Base-by-base conservation (phyloP, 2,329 filamentous ascomycete genomes). In the Ilyonectria mors-panacis region DNA sequence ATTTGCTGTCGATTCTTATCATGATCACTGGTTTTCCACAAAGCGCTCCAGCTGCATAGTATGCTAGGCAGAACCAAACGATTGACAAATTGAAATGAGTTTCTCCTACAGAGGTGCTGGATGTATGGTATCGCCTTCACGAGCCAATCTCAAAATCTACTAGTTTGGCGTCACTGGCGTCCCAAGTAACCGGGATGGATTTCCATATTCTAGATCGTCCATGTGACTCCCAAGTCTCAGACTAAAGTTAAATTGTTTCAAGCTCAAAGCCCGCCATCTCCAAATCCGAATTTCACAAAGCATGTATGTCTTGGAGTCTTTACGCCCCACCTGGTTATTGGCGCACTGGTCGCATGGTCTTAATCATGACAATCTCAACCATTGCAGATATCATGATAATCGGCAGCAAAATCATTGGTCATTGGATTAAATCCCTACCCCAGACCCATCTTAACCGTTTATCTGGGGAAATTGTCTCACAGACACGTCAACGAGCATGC, bases 391-490 rank as follows among this genome's bases (percentile, higher is more conserved):
- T 42, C 39, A 19, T 23, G n/a, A 42, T 19, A 37, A 23, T 35
- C 28, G n/a, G 12, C n/a, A 28, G 15, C 2, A 35, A 35, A 21
- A 2, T 7, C 6, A 53, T 53, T 35, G 48, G 48, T n/a, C 13
- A 53, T 35, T 30, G 13, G 17, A 53, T 42, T 6, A n/a, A 12
- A 21, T 21, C 48, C 28, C 44, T 45, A 35, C 30, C 30, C 30
- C 28, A 53, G 30, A 35, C 30, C 30, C 30, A 53, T 21, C 50
- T 9, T 33, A 7, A 15, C 30, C 48, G 48, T 51, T 51, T 33
- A 33, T 35, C 50, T 53, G 30, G 50, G 50, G 50, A 37, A 53
- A 35, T 53, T 53, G 5, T 35, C n/a, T 53, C 50, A 17, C 10
- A 35, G n/a, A 21, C n/a, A 53, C 19, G 50, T 37, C 50, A 53